Evolutionary conservation across 2,329 filamentous ascomycete species (phyloP).

Genomic region (Whalleya microplaca): DNA sequence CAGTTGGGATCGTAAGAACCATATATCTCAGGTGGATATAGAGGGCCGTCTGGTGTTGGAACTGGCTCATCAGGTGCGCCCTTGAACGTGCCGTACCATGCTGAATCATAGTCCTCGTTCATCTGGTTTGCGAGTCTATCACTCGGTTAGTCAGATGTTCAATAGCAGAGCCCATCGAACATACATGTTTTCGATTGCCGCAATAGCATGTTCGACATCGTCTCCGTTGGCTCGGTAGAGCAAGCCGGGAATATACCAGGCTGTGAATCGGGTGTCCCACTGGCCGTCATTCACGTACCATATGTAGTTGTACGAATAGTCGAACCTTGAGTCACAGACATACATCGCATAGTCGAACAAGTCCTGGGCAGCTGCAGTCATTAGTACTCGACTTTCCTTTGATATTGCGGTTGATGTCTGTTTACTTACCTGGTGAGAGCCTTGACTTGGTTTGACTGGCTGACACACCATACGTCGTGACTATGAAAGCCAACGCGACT

Average conservation of each 20-base stretch:
- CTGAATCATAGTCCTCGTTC: conserved; percentile 41
- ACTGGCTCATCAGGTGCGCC: conserved; percentile 44
- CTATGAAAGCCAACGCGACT: background rate
- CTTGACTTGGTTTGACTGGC: background rate
- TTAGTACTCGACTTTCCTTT: background rate
- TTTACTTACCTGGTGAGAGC: background rate
- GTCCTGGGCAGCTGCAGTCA: conserved; percentile 37
- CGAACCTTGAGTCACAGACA: conserved; percentile 44
- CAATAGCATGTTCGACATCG: conserved; percentile 41
- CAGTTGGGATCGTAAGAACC: conserved; percentile 40
- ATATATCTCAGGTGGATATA: conserved; percentile 41
- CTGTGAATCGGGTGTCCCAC: conserved; percentile 48
- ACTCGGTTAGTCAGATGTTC: background rate
- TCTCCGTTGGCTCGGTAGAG: conserved; percentile 40
- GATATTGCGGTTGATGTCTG: background rate
- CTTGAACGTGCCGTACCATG: conserved; percentile 48
- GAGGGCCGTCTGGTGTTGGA: conserved; percentile 39
- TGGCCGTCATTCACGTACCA: conserved; percentile 46
- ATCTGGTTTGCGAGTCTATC: conserved; percentile 40
- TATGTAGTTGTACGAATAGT: conserved; percentile 47
- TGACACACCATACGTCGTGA: background rate
- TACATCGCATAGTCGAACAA: conserved; percentile 46
- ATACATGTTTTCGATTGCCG: conserved; percentile 41
- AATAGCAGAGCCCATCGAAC: background rate
- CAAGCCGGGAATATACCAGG: conserved; percentile 46